These are phyloP conservation scores for Acacia acuminata DNA, from an alignment of 306 rosid genomes.

Conservation along the genomic window DNA sequence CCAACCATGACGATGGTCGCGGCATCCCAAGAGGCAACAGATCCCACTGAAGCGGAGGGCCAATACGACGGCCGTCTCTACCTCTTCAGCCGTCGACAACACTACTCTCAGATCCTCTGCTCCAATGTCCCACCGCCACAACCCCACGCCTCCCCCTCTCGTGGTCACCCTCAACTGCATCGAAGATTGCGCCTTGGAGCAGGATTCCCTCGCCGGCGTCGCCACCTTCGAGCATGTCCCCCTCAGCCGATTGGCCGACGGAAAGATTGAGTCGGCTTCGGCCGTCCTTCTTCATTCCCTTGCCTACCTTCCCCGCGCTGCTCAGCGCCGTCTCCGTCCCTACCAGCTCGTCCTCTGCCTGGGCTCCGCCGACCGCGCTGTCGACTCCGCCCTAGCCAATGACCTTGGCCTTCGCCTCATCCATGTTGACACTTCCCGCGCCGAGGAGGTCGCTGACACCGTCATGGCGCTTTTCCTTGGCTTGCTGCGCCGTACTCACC, in stretches of 20 bases:
- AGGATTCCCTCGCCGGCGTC: conserved; percentile 57
- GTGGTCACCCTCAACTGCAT: conserved; percentile 74
- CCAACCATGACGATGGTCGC: not conserved
- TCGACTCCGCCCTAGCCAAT: conserved; percentile 61
- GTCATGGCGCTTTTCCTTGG: conserved; percentile 81
- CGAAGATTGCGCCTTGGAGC: conserved; percentile 67
- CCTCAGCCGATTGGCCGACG: conserved; percentile 60
- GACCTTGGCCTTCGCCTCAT: conserved; percentile 69
- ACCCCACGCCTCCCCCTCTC: conserved; percentile 48
- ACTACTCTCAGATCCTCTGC: conserved; percentile 38
- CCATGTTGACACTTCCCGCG: conserved; percentile 67
- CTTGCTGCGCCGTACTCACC: conserved; percentile 67
- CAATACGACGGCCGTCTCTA: conserved; percentile 2
- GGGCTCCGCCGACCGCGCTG: conserved; percentile 65
- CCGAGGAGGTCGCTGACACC: conserved; percentile 75
- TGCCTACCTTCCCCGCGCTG: conserved; percentile 76
- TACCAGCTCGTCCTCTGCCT: conserved; percentile 71
- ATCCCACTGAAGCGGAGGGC: not conserved
- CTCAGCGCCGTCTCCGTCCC: conserved; percentile 75
- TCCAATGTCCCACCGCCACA: conserved; percentile 50
- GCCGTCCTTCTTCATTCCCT: conserved; percentile 71
- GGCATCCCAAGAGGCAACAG: not conserved
- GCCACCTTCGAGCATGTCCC: conserved; percentile 70
- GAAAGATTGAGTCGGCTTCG: conserved; percentile 62
- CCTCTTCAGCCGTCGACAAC: not conserved